Evolutionary conservation across 2,329 filamentous ascomycete species (phyloP).

Genomic region (Trichoderma atrobrunneum): DNA sequence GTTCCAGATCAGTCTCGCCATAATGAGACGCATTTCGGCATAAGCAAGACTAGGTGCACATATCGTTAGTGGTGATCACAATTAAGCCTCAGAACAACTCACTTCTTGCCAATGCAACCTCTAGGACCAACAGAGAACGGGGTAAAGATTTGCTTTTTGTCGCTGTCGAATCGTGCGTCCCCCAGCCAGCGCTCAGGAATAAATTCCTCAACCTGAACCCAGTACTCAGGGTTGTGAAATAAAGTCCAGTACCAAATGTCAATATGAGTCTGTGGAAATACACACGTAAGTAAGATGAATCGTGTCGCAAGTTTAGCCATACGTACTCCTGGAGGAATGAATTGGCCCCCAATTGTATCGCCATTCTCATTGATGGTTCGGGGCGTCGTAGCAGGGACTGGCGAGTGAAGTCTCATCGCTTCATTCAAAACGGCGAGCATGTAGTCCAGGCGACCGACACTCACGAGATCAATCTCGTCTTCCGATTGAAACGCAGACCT

Average conservation of each 20-base stretch:
- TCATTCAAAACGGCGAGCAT: slow-evolving; percentile 51
- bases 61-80: not conserved
- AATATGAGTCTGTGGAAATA: slow-evolving; percentile 28
- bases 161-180: slow-evolving; percentile 24
- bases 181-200: slow-evolving; percentile 39
- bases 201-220: slow-evolving; percentile 33
- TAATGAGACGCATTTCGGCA: slow-evolving; percentile 31
- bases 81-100: not conserved
- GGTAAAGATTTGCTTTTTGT: slow-evolving; percentile 27
- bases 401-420: slow-evolving; percentile 46
- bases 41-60: slow-evolving; percentile 28
- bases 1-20: slow-evolving; percentile 28
- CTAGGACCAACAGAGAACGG: slow-evolving; percentile 32
- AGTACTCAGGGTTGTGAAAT: slow-evolving; percentile 34
- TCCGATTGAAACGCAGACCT: slow-evolving; percentile 16
- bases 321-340: slow-evolving; percentile 34
- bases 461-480: slow-evolving; percentile 21
- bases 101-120: slow-evolving; percentile 35
- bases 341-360: slow-evolving; percentile 30
- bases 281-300: not conserved
- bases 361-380: slow-evolving; percentile 30
- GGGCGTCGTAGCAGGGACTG: slow-evolving; percentile 40
- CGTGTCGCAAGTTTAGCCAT: no score
- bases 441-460: slow-evolving; percentile 32
- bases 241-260: slow-evolving; percentile 36